Evolutionary conservation across 352 stramenopile genomes (phyloP).

Genomic region (Globisporangium lucens): DNA sequence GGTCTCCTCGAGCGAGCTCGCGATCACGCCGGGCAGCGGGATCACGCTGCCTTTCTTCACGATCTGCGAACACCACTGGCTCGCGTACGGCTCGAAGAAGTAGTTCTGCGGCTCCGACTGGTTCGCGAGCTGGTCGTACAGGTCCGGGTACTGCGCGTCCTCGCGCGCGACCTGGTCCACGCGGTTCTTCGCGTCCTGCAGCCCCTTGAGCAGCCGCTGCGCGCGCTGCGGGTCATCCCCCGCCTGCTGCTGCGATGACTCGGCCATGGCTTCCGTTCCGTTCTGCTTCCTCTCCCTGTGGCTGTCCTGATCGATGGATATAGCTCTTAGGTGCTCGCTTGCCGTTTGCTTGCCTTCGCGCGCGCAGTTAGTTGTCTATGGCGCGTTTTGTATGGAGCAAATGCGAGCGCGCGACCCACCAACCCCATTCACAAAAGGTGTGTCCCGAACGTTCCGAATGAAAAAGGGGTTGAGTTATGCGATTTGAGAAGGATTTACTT

Average conservation of each 20-base stretch:
- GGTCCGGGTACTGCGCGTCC: constrained; percentile 74
- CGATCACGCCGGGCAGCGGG: constrained; percentile 62
- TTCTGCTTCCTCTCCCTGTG: background rate
- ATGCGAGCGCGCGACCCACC: background rate
- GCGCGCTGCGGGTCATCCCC: constrained; percentile 28
- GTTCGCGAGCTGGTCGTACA: constrained; percentile 75
- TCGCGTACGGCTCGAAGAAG: constrained; percentile 84
- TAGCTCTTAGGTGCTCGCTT: background rate
- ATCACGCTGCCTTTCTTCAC: constrained; percentile 74
- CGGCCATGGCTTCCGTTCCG: background rate
- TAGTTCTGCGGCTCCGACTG: constrained; percentile 88
- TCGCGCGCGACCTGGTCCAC: constrained; percentile 71
- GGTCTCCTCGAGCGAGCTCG: constrained; percentile 65
- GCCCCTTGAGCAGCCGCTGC: constrained; percentile 58
- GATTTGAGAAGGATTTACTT: background rate
- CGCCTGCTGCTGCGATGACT: background rate
- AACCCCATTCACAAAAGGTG: too few species aligned
- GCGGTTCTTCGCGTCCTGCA: constrained; percentile 66
- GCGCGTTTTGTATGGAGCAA: constrained; percentile 1
- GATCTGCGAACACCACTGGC: constrained; percentile 76
- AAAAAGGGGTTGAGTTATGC: background rate
- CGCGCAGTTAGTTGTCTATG: background rate
- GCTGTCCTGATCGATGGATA: background rate
- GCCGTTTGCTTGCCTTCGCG: background rate
- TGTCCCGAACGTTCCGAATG: background rate